phyloP scores from a whole-genome alignment of 2,329 filamentous ascomycete genomes.

The Scytalidium sp. region DNA sequence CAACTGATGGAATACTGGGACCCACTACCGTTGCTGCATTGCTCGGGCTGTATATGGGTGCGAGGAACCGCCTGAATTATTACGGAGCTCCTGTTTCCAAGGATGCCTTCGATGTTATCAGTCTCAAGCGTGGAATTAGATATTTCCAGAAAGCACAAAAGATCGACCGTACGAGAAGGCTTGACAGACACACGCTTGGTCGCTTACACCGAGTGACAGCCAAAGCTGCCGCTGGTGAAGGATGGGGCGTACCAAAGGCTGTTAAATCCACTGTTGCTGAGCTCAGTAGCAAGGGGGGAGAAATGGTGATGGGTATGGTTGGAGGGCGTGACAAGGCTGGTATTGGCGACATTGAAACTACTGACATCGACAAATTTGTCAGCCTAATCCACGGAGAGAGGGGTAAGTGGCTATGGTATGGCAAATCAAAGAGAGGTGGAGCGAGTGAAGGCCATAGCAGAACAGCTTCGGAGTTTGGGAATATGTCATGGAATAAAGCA shows the following conservation, averaged over 20 bases:
- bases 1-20: slow-evolving; percentile 86
- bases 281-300: slow-evolving; percentile 87
- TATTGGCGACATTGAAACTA: slow-evolving; percentile 88
- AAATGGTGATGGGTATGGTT: slow-evolving; percentile 95
- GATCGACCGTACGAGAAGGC: slow-evolving; percentile 69
- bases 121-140: slow-evolving; percentile 78
- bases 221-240: slow-evolving; percentile 84
- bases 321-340: slow-evolving; percentile 78
- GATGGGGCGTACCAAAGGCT: slow-evolving; percentile 88
- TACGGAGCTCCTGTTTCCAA: slow-evolving; percentile 82
- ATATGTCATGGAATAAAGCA: slow-evolving; percentile 55
- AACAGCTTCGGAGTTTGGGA: slow-evolving; percentile 41
- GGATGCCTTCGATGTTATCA: slow-evolving; percentile 84
- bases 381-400: slow-evolving; percentile 76
- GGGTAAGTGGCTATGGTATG: slow-evolving; percentile 92
- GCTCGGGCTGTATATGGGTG: slow-evolving; percentile 84
- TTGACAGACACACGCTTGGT: slow-evolving; percentile 82
- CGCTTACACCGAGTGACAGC: slow-evolving; percentile 79
- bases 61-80: slow-evolving; percentile 83
- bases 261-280: slow-evolving; percentile 95
- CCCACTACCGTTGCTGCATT: slow-evolving; percentile 88
- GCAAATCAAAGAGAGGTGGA: slow-evolving; percentile 71
- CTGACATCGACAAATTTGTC: slow-evolving; percentile 82
- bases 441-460: slow-evolving; percentile 42
- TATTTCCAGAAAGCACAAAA: slow-evolving; percentile 90